These are phyloP conservation scores for Cyberlindnera suaveolens DNA, from an alignment of 805 yeast genomes.

Conservation along the genomic window DNA sequence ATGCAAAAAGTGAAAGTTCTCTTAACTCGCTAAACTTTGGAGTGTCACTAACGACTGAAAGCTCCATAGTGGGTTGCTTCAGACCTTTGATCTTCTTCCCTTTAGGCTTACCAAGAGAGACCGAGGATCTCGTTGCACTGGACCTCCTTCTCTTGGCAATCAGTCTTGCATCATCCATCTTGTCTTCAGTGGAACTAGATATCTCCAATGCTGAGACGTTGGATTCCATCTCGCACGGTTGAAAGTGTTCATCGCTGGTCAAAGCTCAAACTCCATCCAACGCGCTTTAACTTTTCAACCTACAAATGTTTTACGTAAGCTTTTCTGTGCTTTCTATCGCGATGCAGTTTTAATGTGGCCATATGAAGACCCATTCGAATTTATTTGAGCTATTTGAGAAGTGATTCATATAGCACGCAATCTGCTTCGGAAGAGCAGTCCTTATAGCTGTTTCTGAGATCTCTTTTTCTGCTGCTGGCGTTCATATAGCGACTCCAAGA, in stretches of 20 bases:
- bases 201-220: constrained; percentile 1
- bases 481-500: constrained; percentile 2
- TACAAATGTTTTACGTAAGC: too few relatives aligned
- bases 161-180: background rate
- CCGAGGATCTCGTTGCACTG: constrained; percentile 14
- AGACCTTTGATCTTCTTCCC: constrained; percentile 29
- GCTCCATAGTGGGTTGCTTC: constrained; percentile 28
- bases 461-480: background rate
- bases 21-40: constrained; percentile 14
- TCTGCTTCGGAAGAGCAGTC: too few relatives aligned
- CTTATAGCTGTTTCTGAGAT: too few relatives aligned
- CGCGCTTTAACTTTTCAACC: background rate
- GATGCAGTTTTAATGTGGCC: too few relatives aligned
- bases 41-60: constrained; percentile 21
- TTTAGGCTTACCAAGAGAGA: background rate
- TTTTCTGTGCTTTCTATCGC: too few relatives aligned
- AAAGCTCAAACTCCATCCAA: background rate
- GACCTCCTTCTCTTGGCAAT: constrained; percentile 22
- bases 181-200: constrained; percentile 1
- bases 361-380: background rate
- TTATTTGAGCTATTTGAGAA: background rate
- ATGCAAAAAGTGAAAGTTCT: constrained; percentile 23
- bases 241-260: background rate
- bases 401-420: too few relatives aligned
- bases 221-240: background rate